Conservation (phyloP, 2,329 filamentous ascomycete species). For the Talaromyces sp. region DNA sequence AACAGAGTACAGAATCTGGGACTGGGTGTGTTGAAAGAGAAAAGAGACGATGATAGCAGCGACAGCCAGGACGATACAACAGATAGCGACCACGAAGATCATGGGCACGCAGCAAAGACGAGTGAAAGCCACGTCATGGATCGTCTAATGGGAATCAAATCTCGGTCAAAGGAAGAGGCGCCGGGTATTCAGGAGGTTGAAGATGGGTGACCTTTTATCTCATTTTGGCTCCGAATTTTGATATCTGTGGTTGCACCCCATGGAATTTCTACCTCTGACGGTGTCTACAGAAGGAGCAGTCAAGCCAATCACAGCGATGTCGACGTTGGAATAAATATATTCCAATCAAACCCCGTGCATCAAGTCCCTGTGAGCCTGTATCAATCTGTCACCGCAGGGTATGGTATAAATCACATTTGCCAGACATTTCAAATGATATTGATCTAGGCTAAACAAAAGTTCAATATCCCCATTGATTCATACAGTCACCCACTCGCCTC, state of each 20-base stretch:
- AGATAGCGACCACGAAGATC: slow-evolving; percentile 15
- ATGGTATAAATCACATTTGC: not conserved
- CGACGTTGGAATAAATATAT: not conserved
- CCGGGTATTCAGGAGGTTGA: slow-evolving; percentile 34
- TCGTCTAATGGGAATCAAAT: slow-evolving; percentile 32
- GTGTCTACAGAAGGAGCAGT: not conserved
- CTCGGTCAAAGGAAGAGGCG: slow-evolving; percentile 26
- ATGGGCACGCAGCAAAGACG: slow-evolving; percentile 12
- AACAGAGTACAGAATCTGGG: slow-evolving; percentile 32
- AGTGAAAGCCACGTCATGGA: slow-evolving; percentile 24
- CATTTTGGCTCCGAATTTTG: not conserved
- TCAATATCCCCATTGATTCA: slow-evolving; percentile 6
- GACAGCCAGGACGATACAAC: slow-evolving; percentile 4
- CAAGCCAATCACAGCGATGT: not conserved
- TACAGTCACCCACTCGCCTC: slow-evolving; percentile 13
- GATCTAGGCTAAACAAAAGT: not conserved
- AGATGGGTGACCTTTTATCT: slow-evolving; percentile 9
- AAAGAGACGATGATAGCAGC: slow-evolving; percentile 17
- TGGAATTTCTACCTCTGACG: not conserved
- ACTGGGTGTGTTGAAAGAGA: slow-evolving; percentile 41
- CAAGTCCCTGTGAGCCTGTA: not conserved
- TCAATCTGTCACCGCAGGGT: not conserved
- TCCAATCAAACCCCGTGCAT: not conserved
- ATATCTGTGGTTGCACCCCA: not conserved
- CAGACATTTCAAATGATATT: not conserved